Evolutionary conservation across 2,329 filamentous ascomycete genomes (phyloP), one percentile per base, ranked within the genome.

Genomic region (Colletotrichum higginsianum): DNA sequence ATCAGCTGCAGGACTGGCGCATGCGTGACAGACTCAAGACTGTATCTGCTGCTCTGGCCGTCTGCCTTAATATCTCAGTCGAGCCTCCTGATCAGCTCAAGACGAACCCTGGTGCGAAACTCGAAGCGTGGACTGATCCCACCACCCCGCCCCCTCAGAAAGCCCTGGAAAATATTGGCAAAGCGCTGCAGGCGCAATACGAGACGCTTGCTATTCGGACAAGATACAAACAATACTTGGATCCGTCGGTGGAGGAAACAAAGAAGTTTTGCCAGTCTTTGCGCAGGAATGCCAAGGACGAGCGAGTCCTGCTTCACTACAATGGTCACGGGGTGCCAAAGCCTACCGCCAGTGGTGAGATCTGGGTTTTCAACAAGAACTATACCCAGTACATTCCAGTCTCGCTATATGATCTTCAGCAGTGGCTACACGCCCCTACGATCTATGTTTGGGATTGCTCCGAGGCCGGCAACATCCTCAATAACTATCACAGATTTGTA

Each of bases 331-430:
- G 96, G 57, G 96, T 99, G 13, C 96, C 96, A 1, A 94, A 98
- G 78, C 96, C 96, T 3, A 99, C 96, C 0, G 91, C 93, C 3
- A 98, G 96, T 5, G 96, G 96, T 16, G 96, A 99, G 81, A 97
- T 99, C 23, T 99, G 96, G 96, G 97, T 98, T 6, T 99, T 99
- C 82, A 99, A 99, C 83, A 96, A 96, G 77, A 98, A 94, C 76
- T 99, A 98, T 80, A 99, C 96, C 0, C 96, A 99, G 82, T 99
- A 99, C 80, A 99, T 99, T 52, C 96, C 96, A 0, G 94, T 99
- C 53, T 98, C 96, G 1, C 85, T 99, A 11, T 98, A 97, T 78
- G 96, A 99, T 79, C 84, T 99, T 55, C 96, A 98, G 82, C 92
- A 94, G 70, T 99, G 96, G 96, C 90, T 99, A 9, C 95, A 96